Evolutionary conservation across 257 asterid genomes (phyloP).

Genomic region (Solanum peruvianum): DNA sequence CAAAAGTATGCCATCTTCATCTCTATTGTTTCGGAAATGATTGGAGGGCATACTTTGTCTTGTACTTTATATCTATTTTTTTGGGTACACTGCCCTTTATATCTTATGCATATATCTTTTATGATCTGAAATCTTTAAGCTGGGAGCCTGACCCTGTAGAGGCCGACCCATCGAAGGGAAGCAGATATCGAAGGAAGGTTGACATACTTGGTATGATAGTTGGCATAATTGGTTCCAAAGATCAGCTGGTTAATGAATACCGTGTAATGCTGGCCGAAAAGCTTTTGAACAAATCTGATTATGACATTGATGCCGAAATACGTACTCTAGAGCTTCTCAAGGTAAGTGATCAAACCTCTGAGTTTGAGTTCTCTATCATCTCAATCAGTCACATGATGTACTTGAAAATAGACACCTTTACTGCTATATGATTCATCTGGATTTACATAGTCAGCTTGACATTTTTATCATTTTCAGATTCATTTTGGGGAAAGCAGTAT

Average conservation of each 20-base stretch:
- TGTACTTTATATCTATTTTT: background rate
- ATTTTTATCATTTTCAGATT: slow-evolving; percentile 41
- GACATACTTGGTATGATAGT: slow-evolving; percentile 96
- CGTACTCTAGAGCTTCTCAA: slow-evolving; percentile 92
- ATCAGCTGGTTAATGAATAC: slow-evolving; percentile 93
- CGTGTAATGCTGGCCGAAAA: slow-evolving; percentile 99
- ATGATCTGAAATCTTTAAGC: slow-evolving; percentile 28
- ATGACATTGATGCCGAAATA: slow-evolving; percentile 91
- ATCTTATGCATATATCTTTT: slow-evolving; percentile 17
- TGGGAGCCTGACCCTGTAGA: slow-evolving; percentile 99
- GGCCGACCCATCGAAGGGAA: slow-evolving; percentile 83
- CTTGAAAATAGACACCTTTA: background rate
- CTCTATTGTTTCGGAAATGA: background rate
- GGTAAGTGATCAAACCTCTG: slow-evolving; percentile 31
- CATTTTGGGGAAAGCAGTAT: slow-evolving; percentile 98
- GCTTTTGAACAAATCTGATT: slow-evolving; percentile 87
- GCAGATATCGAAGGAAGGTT: slow-evolving; percentile 71
- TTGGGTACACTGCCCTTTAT: background rate
- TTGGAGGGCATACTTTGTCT: background rate
- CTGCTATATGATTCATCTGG: background rate
- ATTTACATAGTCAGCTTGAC: slow-evolving; percentile 7
- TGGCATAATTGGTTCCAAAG: slow-evolving; percentile 94
- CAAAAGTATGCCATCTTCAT: slow-evolving; percentile 36
- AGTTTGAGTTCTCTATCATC: background rate
- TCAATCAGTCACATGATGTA: slow-evolving; percentile 1